Base-by-base conservation (phyloP, 305 asterid species). In the Solanum hybrid region DNA sequence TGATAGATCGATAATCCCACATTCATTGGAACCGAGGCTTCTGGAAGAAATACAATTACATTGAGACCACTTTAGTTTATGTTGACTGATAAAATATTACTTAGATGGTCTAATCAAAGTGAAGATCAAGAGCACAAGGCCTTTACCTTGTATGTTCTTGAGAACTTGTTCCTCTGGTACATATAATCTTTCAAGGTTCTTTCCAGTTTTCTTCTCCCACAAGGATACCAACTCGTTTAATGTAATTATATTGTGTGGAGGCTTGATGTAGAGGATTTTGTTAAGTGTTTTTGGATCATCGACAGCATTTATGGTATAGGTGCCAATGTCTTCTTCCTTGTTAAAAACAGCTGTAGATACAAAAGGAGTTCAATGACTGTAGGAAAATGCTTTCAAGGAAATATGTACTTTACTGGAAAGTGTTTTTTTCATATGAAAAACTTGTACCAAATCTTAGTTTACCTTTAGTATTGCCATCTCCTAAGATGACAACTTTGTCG, bases 181-280 rank as follows among this genome's bases (percentile, higher is more conserved):
- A 57, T 89, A 92, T 37, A 67, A 33, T 71, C 75, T 92, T 74
- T 89, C 93, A 1, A 92, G 92, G 16, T 85, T 89, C 74, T 88
- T 91, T 39, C 91, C 92, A 36, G 88, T 89, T 86, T 90, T 91
- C 18, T 82, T 57, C 88, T 92, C 93, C 94, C 93, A 92, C 75
- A 90, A 77, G 5, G 93, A 87, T 8, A 89, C 89, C 6, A 90
- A 74, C 76, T 88, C 91, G 20, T 91, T 91, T 26, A 91, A 88
- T 0, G 93, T 78, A 35, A 85, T 16, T 11, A 37, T 81, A 81
- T 90, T 92, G 7, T 35, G 82, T 31, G 92, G 90, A 16, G 93
- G 94, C 35, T 76, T 90, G n/a, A 92, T 67, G 28, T 89, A 90
- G 29, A 92, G 91, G 86, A 67, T 86, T 90, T 90, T 92, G 90